Base-by-base conservation (phyloP, 192 early-diverging fungal species). In the Coemansia sp. region DNA sequence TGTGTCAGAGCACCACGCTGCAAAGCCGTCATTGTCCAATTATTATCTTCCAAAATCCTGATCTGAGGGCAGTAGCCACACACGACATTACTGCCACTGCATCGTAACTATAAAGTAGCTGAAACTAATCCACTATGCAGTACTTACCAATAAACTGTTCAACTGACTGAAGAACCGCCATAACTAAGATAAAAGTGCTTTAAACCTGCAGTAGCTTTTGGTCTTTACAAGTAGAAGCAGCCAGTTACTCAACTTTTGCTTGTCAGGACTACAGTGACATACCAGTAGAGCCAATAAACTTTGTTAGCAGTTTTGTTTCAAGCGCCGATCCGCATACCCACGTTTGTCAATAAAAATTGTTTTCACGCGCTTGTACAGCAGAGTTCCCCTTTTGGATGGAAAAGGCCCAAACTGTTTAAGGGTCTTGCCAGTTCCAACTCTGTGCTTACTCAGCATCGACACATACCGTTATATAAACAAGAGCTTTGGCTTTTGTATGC, bases 61-160 rank as follows among this genome's bases (percentile, higher is more conserved):
- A 34, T 34, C 31, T 8, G 31, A 34, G 31, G 31, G 31, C 31
- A 34, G 31, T 34, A 34, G 31, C 31, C 31, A 34, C 6, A 9
- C 31, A 34, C 7, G 31, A 34, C 31, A 34, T 34, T 8, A 2
- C 31, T 7, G 31, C 7, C 31, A 34, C 31, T 34, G 31, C 31
- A 4, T 34, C 31, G 31, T 34, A 34, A 34, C 31, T 34, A 34
- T 34, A 34, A 34, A 34, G 31, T 34, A 34, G 8, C 31, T 6
- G 6, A 1, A 34, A 34, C 31, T 34, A 34, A 34, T 34, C 0
- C 6, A 34, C 7, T 8, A 34, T 34, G 59, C 50, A 64, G 57
- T 57, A 78, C 75, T 72, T 78, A 78, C 75, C 75, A 42, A 69
- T 59, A 69, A 78, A 78, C 70, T 78, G 64, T 62, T 78, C 75